These are phyloP conservation scores for Trichoderma semiorbis DNA, from an alignment of 2,329 filamentous ascomycete species.

Conservation along the genomic window DNA sequence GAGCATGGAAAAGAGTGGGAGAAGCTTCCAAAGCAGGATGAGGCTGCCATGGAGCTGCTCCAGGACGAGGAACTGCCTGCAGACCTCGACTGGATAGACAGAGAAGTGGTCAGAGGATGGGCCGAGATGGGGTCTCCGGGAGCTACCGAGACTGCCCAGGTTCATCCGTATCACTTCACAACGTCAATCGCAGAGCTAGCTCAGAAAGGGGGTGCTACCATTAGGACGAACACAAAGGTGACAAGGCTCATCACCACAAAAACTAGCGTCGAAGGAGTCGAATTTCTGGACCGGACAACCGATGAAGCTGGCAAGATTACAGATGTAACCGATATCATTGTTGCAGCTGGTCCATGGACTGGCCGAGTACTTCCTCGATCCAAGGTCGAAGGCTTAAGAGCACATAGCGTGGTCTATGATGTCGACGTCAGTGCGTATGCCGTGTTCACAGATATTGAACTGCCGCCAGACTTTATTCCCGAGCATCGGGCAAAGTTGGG, in stretches of 20 bases:
- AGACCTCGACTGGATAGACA: conserved; percentile 82
- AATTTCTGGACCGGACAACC: conserved; percentile 51
- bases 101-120: conserved; percentile 64
- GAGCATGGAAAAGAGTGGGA: conserved; percentile 51
- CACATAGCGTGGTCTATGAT: conserved; percentile 64
- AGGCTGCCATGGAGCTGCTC: conserved; percentile 44
- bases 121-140: conserved; percentile 72
- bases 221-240: conserved; percentile 65
- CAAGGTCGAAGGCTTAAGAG: conserved; percentile 56
- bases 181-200: conserved; percentile 77
- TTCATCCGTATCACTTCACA: conserved; percentile 90
- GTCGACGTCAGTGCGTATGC: conserved; percentile 68
- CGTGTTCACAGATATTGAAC: conserved; percentile 80
- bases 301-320: conserved; percentile 35
- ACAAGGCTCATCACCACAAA: conserved; percentile 59
- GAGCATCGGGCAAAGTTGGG: conserved; percentile 46
- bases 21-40: conserved; percentile 59
- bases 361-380: conserved; percentile 54
- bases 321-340: conserved; percentile 51
- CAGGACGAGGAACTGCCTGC: conserved; percentile 62
- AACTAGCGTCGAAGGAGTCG: conserved; percentile 58
- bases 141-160: conserved; percentile 79
- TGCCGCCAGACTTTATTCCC: conserved; percentile 62
- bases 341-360: conserved; percentile 63
- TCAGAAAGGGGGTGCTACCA: conserved; percentile 61